A percentile compares a stretch with the other conserved stretches of the same genome.
These are phyloP conservation scores for Fagopyrum esculentum DNA, from an alignment of 148 eudicot genomes.

Conservation along the genomic window DNA sequence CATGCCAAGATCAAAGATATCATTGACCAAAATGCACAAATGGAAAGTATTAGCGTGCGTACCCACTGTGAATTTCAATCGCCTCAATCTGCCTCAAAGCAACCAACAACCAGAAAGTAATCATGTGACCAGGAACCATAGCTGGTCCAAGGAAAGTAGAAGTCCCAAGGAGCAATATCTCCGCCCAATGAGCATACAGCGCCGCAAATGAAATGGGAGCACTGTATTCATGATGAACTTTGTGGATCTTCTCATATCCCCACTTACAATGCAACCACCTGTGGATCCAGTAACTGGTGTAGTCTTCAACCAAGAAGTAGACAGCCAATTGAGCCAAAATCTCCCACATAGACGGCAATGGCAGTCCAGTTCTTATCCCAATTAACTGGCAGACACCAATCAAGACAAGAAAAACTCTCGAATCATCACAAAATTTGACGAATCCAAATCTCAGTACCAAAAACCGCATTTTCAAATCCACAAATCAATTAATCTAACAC, in stretches of 20 bases:
- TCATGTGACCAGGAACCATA: constrained; percentile 76
- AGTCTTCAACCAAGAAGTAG: constrained; percentile 78
- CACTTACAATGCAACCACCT: constrained; percentile 71
- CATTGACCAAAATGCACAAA: constrained; percentile 7
- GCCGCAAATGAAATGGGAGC: constrained; percentile 86
- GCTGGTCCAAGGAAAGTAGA: constrained; percentile 92
- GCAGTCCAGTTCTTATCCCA: constrained; percentile 75
- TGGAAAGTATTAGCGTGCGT: constrained; percentile 35
- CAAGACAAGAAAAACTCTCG: neutral
- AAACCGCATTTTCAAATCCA: neutral
- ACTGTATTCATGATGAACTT: constrained; percentile 86
- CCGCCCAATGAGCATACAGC: constrained; percentile 91
- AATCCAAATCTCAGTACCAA: neutral
- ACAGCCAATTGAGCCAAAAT: constrained; percentile 55
- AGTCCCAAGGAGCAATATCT: constrained; percentile 80
- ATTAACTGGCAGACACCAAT: constrained; percentile 39
- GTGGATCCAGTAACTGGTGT: constrained; percentile 88
- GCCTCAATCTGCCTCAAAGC: constrained; percentile 94
- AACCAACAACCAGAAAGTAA: constrained; percentile 91
- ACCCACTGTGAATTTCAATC: constrained; percentile 97
- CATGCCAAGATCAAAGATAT: constrained; percentile 6
- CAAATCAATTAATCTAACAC: neutral
- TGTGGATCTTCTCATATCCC: constrained; percentile 92
- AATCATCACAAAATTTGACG: neutral
- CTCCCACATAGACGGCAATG: constrained; percentile 78